A percentile compares a stretch with the other conserved stretches of the same genome.
phyloP scores from a whole-genome alignment of 441 rosid genomes.

The Heliophila coronopifolia region DNA sequence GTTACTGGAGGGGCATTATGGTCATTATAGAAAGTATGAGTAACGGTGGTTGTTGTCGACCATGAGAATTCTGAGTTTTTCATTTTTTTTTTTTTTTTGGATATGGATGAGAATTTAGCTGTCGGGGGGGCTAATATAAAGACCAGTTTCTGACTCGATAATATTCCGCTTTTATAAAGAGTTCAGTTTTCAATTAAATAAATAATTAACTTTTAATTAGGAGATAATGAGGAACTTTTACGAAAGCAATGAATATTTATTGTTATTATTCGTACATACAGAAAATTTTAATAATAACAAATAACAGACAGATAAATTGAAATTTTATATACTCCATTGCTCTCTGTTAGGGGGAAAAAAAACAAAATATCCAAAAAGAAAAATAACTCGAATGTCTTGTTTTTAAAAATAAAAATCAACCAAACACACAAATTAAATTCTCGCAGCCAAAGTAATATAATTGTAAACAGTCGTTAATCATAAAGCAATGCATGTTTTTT shows the following conservation, averaged over 20 bases:
- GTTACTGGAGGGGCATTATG: slow-evolving; percentile 27
- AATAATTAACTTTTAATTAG: too few species aligned
- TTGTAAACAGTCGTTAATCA: slow-evolving; percentile 27
- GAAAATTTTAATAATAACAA: slow-evolving; percentile 1
- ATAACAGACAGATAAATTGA: slow-evolving; percentile 12
- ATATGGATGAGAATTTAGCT: neutral
- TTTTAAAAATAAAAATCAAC: slow-evolving; percentile 15
- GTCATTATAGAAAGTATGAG: slow-evolving; percentile 37
- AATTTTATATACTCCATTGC: slow-evolving; percentile 28
- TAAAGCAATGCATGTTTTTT: slow-evolving; percentile 15
- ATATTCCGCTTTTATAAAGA: too few species aligned
- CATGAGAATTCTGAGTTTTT: slow-evolving; percentile 33
- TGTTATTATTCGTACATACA: slow-evolving; percentile 18
- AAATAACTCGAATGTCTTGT: slow-evolving; percentile 15
- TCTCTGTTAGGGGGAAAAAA: slow-evolving; percentile 17
- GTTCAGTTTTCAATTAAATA: too few species aligned
- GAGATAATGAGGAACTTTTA: too few species aligned
- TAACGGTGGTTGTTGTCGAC: slow-evolving; percentile 41
- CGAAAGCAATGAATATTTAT: too few species aligned
- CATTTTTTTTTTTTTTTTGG: slow-evolving; percentile 20
- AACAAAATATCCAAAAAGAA: slow-evolving; percentile 20
- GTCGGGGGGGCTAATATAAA: too few species aligned
- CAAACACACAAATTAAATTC: slow-evolving; percentile 29
- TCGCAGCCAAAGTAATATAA: slow-evolving; percentile 32
- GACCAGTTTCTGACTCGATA: too few species aligned